A percentile compares a stretch with the other conserved stretches of the same genome.
These are phyloP conservation scores for Chalara sp. DNA, from an alignment of 2,329 filamentous ascomycete genomes.

Conservation along the genomic window DNA sequence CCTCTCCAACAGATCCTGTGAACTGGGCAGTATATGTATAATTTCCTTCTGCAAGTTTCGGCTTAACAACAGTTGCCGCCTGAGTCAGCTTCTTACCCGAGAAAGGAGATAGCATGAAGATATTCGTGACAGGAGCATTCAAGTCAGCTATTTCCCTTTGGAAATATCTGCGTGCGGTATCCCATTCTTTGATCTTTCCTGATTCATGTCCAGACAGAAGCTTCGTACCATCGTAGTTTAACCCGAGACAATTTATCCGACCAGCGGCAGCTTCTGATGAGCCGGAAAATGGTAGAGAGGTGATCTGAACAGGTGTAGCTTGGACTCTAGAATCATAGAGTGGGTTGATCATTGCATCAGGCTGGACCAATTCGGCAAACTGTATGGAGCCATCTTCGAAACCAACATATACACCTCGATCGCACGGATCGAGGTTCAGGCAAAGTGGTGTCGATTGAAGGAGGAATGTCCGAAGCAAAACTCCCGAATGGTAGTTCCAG, in stretches of 20 bases:
- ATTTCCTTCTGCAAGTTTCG: constrained; percentile 58
- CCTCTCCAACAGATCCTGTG: constrained; percentile 26
- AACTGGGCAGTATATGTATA: constrained; percentile 64
- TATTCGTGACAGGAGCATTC: constrained; percentile 76
- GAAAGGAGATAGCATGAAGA: constrained; percentile 63
- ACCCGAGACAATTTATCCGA: constrained; percentile 52
- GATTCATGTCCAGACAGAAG: constrained; percentile 75
- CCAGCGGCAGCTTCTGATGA: constrained; percentile 42
- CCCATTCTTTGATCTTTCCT: constrained; percentile 77
- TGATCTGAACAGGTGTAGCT: constrained; percentile 50
- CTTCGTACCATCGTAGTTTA: constrained; percentile 77
- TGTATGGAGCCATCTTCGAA: constrained; percentile 77
- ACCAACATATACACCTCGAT: constrained; percentile 74
- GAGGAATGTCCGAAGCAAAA: constrained; percentile 72
- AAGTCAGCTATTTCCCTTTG: constrained; percentile 35
- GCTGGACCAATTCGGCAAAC: constrained; percentile 64
- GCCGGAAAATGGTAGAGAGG: constrained; percentile 39
- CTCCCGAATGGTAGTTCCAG: constrained; percentile 84
- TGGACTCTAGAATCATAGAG: constrained; percentile 40
- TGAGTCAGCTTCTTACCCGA: constrained; percentile 40
- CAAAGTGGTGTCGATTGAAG: constrained; percentile 69
- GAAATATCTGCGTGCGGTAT: constrained; percentile 41
- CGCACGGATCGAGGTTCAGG: constrained; percentile 71
- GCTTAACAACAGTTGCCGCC: constrained; percentile 66
- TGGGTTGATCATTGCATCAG: constrained; percentile 35